A percentile compares a stretch with the other conserved stretches of the same genome.
phyloP scores from a whole-genome alignment of 305 asterid species.

The Fraxinus baroniana region DNA sequence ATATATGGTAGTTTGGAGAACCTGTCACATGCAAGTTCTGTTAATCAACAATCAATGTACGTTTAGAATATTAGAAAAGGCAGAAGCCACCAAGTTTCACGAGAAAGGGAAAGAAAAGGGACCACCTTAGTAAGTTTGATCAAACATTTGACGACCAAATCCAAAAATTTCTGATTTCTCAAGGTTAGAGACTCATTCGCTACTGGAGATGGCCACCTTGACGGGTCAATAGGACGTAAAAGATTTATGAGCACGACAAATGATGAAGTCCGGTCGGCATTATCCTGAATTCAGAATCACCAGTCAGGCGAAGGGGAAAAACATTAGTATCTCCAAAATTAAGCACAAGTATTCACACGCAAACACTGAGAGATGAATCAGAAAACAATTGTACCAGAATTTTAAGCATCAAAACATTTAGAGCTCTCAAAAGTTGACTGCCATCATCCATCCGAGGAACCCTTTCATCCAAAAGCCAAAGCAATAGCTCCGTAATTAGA shows the following conservation, averaged over 20 bases:
- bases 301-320: slow-evolving; percentile 24
- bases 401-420: slow-evolving; percentile 96
- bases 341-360: neutral
- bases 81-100: neutral
- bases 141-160: slow-evolving; percentile 95
- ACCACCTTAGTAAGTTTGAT: slow-evolving; percentile 95
- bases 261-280: slow-evolving; percentile 92
- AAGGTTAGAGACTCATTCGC: slow-evolving; percentile 63
- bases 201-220: slow-evolving; percentile 98
- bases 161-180: slow-evolving; percentile 93
- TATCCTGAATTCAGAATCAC: slow-evolving; percentile 57
- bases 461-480: slow-evolving; percentile 99
- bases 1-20: slow-evolving; percentile 86
- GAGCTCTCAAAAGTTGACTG: slow-evolving; percentile 95
- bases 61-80: neutral
- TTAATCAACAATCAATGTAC: neutral
- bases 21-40: slow-evolving; percentile 42
- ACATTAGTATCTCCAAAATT: slow-evolving; percentile 13
- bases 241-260: slow-evolving; percentile 91
- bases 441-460: slow-evolving; percentile 99
- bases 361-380: neutral
- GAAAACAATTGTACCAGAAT: slow-evolving; percentile 57
- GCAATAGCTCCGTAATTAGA: slow-evolving; percentile 89
- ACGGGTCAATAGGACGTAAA: slow-evolving; percentile 87
- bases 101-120: neutral